Evolutionary conservation across 257 asterid genomes (phyloP), one percentile per base, ranked within the genome.

Genomic region (Perilla frutescens): DNA sequence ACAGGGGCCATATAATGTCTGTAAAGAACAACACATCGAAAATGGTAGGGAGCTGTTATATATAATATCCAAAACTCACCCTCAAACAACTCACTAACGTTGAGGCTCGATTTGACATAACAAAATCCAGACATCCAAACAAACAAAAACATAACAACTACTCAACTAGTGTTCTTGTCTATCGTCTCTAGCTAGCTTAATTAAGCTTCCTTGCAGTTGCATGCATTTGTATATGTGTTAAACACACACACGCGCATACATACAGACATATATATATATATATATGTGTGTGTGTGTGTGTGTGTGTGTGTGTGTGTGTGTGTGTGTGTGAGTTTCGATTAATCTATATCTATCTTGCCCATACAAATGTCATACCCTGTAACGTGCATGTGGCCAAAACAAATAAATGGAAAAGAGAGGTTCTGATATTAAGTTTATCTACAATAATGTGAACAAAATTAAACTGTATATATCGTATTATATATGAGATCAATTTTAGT

Each of bases 1-100:
- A 20, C 26, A 20, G 81, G 76, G 84, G 62, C 84, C 86, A 65
- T 74, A 72, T 74, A 72, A 5, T 78, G 82, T 79, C 79, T 53
- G 64, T 20, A 67, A 70, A 63, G 50, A 63, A 55, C 55, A 53
- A 53, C 73, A 55, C 64, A 54, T 64, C 36, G 34, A 64, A 67
- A 56, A 34, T 57, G 72, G 70, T 14, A 44, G 11, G 34, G 45
- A 8, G 47, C 5, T 20, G 26, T 20, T 20, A 34, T 34, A n/a
- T 36, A 44, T 72, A 20, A 44, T 47, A 36, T 60, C 48, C 13
- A 1, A 40, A 76, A 66, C n/a, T 9, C 47, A 60, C 14, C 32
- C 68, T 39, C 61, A 49, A 15, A 62, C 67, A 79, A 37, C 54
- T 56, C 77, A 63, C 31, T 56, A 74, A 51, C 63, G 48, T 50